phyloP scores from a whole-genome alignment of 352 stramenopile species.

The Thraustotheca clavata region DNA sequence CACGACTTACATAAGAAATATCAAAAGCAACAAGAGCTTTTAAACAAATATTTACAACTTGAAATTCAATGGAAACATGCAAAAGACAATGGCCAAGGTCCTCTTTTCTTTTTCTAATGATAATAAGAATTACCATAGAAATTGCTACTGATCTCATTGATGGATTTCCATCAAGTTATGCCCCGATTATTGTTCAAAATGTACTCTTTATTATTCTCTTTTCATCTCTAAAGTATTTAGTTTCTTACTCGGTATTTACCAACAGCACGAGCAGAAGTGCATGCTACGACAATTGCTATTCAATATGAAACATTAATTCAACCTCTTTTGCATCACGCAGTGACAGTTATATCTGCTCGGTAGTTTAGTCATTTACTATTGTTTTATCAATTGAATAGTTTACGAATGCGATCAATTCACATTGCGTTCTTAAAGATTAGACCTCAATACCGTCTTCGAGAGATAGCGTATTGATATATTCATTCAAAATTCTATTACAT shows the following conservation, averaged over 20 bases:
- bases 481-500: neutral
- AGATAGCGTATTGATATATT: neutral
- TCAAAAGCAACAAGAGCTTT: neutral
- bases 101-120: neutral
- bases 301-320: neutral
- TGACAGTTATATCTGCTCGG: conserved; percentile 8
- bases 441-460: neutral
- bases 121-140: neutral
- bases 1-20: neutral
- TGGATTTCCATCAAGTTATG: conserved; percentile 7
- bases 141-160: conserved; percentile 8
- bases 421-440: neutral
- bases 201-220: neutral
- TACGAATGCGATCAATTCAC: neutral
- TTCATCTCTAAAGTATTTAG: neutral
- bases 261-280: neutral
- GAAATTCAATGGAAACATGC: neutral
- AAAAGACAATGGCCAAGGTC: neutral
- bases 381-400: neutral
- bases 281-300: neutral
- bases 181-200: neutral
- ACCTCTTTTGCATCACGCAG: conserved; percentile 3
- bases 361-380: neutral
- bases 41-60: neutral
- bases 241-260: neutral